A percentile compares a stretch with the other conserved stretches of the same genome.
These are phyloP conservation scores for Mycocentrospora acerina DNA, from an alignment of 2,329 filamentous ascomycete species.

Conservation along the genomic window DNA sequence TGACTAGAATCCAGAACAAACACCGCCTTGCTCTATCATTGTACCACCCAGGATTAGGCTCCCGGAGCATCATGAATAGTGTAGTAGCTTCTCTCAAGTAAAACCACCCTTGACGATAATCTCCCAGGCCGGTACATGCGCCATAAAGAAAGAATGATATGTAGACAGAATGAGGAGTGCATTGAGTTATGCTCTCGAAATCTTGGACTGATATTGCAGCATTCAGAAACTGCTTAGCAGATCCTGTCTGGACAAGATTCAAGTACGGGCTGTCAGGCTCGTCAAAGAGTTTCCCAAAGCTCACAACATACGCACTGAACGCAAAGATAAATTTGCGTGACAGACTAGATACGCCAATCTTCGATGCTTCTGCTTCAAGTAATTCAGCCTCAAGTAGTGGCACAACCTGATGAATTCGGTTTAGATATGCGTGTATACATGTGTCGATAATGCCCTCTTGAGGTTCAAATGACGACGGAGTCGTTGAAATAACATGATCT, in stretches of 20 bases:
- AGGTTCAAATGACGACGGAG: background rate
- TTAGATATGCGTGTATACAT: slow-evolving; percentile 69
- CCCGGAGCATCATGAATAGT: slow-evolving; percentile 45
- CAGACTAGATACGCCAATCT: slow-evolving; percentile 17
- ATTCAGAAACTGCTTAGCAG: slow-evolving; percentile 22
- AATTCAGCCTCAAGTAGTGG: slow-evolving; percentile 28
- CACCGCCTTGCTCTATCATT: slow-evolving; percentile 10
- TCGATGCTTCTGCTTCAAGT: slow-evolving; percentile 23
- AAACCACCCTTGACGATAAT: slow-evolving; percentile 77
- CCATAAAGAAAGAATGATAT: slow-evolving; percentile 81
- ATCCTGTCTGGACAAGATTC: background rate
- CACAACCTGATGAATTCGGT: slow-evolving; percentile 62
- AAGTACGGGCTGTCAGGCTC: slow-evolving; percentile 1
- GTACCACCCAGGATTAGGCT: slow-evolving; percentile 14
- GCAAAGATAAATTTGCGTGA: slow-evolving; percentile 37
- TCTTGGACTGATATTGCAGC: slow-evolving; percentile 26
- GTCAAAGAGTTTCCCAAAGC: slow-evolving; percentile 20
- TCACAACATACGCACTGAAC: slow-evolving; percentile 42
- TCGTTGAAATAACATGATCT: background rate
- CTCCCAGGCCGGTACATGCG: slow-evolving; percentile 69
- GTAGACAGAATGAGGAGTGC: slow-evolving; percentile 48
- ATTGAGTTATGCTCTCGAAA: slow-evolving; percentile 18
- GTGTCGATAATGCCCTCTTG: slow-evolving; percentile 61
- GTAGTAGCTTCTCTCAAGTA: slow-evolving; percentile 76
- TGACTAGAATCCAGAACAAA: slow-evolving; percentile 28